A percentile compares a stretch with the other conserved stretches of the same genome.
These are phyloP conservation scores for Trametes pubescens DNA, from an alignment of 1,284 basidiomycete genomes.

Conservation along the genomic window DNA sequence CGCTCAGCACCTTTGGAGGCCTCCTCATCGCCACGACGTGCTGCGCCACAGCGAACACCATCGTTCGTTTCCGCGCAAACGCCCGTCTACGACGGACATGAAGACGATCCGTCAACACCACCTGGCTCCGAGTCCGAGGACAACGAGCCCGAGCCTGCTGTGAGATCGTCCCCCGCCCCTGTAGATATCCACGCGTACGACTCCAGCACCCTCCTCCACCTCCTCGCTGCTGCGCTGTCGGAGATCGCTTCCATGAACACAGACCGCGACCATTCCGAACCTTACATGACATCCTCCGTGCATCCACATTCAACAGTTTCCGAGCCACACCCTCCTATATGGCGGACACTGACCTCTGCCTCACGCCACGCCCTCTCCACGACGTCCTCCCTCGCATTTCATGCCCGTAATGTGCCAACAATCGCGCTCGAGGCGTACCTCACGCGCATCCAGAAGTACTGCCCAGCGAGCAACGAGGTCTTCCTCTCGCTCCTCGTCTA, in stretches of 20 bases:
- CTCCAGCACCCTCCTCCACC: conserved; percentile 77
- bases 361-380: conserved; percentile 83
- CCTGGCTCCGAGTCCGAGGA: conserved; percentile 38
- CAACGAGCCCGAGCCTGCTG: conserved; percentile 33
- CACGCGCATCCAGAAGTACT: conserved; percentile 96
- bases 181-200: conserved; percentile 74
- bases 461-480: conserved; percentile 98
- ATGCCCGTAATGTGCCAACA: conserved; percentile 94
- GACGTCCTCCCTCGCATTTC: conserved; percentile 90
- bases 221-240: conserved; percentile 90
- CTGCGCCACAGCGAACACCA: conserved; percentile 35
- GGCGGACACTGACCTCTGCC: conserved; percentile 78
- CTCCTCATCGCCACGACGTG: conserved; percentile 28
- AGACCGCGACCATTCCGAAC: conserved; percentile 73
- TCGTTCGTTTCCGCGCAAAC: conserved; percentile 32
- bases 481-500: conserved; percentile 95
- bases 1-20: conserved; percentile 27
- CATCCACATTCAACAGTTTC: conserved; percentile 39
- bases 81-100: conserved; percentile 30
- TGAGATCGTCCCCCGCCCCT: conserved; percentile 22
- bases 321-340: conserved; percentile 55
- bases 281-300: conserved; percentile 30
- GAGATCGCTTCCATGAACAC: conserved; percentile 84
- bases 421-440: conserved; percentile 97
- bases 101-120: conserved; percentile 36